phyloP scores from a whole-genome alignment of 495 filamentous ascomycete species.

The Pyrenopolyporus hunteri region DNA sequence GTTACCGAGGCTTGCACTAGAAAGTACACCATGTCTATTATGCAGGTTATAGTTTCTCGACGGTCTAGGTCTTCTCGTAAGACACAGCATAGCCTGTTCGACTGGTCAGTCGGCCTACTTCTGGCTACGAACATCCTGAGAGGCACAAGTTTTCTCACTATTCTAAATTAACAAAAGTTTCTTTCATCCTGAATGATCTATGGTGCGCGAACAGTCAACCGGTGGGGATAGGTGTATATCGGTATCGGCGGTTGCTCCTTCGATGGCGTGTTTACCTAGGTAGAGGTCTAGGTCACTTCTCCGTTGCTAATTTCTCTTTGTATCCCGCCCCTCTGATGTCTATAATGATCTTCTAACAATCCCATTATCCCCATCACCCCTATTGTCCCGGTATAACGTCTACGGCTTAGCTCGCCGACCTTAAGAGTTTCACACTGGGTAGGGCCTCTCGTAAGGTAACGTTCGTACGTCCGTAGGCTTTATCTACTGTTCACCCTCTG shows the following conservation, averaged over 20 bases:
- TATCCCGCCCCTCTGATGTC: neutral
- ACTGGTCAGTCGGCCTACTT: conserved; percentile 23
- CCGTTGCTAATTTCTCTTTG: neutral
- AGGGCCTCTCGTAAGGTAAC: too few relatives aligned
- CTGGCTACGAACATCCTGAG: conserved; percentile 38
- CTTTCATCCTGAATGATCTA: conserved; percentile 35
- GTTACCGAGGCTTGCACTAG: conserved; percentile 5
- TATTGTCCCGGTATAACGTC: too few relatives aligned
- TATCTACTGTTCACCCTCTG: neutral
- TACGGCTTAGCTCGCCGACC: too few relatives aligned
- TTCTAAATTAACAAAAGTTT: conserved; percentile 44
- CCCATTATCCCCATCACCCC: neutral
- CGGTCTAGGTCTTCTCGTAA: conserved; percentile 23
- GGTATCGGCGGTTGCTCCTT: conserved; percentile 21
- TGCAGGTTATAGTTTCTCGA: conserved; percentile 26
- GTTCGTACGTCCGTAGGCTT: neutral
- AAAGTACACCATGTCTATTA: conserved; percentile 24
- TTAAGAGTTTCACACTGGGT: too few relatives aligned
- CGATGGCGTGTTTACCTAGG: conserved; percentile 30
- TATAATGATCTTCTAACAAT: neutral
- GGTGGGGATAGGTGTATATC: conserved; percentile 21
- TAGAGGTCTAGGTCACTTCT: conserved; percentile 27
- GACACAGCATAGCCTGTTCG: conserved; percentile 18
- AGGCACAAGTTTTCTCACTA: conserved; percentile 30
- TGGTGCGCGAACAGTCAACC: conserved; percentile 18